phyloP scores from a whole-genome alignment of 345 rosid species.

The Stellera chamaejasme region DNA sequence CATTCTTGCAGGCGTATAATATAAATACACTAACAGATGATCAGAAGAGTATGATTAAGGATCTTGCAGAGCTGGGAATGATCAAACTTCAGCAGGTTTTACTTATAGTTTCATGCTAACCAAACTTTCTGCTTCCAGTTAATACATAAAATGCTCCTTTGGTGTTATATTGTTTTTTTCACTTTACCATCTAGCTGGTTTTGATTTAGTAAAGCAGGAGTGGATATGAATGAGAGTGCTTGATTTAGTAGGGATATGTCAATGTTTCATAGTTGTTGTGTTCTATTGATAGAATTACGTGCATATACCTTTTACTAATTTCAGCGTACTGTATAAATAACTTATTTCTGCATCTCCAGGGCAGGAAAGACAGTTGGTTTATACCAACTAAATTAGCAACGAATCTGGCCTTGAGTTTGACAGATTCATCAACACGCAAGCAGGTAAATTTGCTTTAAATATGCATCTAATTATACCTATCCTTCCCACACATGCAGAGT shows the following conservation, averaged over 20 bases:
- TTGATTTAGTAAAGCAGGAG: no score
- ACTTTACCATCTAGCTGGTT: neutral
- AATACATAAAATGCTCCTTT: no score
- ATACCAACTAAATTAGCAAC: constrained; percentile 90
- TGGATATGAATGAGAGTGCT: no score
- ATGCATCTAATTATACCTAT: neutral
- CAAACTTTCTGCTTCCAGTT: no score
- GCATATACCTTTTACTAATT: neutral
- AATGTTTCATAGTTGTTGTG: no score
- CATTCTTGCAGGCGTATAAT: constrained; percentile 61
- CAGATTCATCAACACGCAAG: constrained; percentile 82
- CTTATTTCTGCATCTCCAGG: constrained; percentile 35
- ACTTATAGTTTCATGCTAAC: constrained; percentile 7
- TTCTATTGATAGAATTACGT: neutral
- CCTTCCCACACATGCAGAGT: neutral
- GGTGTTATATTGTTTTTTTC: neutral
- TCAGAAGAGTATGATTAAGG: constrained; percentile 61
- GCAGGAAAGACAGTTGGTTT: constrained; percentile 93
- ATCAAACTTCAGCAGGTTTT: constrained; percentile 95
- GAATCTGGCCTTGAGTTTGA: constrained; percentile 79
- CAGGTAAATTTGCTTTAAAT: constrained; percentile 37
- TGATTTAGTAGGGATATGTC: no score
- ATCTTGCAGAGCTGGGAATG: constrained; percentile 91
- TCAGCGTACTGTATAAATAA: neutral
- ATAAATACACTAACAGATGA: constrained; percentile 71